Conservation (phyloP, 768 basidiomycete genomes). For the Rhodotorula toruloides region DNA sequence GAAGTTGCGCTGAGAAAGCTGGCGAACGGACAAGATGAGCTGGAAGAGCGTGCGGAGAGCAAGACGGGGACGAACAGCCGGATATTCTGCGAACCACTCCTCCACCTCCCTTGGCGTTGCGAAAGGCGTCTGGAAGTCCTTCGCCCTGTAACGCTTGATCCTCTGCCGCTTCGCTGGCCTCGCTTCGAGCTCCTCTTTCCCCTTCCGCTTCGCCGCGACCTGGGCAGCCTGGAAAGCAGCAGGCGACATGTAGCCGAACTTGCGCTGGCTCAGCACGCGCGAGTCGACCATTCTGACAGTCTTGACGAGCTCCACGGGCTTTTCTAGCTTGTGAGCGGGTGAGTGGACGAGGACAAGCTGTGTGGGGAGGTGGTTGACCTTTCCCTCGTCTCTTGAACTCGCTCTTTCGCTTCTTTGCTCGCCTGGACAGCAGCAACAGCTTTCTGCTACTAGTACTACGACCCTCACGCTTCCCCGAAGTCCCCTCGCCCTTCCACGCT, state of each 20-base stretch:
- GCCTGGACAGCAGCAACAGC: too few relatives aligned
- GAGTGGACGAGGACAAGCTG: too few relatives aligned
- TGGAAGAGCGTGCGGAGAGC: background rate
- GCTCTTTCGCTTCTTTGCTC: too few relatives aligned
- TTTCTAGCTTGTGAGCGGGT: too few relatives aligned
- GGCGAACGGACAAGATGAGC: background rate
- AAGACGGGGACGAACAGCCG: background rate
- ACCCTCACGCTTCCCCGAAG: too few relatives aligned
- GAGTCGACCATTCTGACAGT: background rate
- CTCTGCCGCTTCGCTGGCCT: background rate
- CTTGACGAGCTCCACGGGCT: background rate
- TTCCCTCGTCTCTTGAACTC: too few relatives aligned
- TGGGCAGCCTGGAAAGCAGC: background rate
- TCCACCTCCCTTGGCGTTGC: background rate
- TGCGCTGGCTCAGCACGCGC: background rate
- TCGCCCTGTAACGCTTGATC: background rate
- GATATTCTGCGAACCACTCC: background rate
- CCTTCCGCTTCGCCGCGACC: too few relatives aligned
- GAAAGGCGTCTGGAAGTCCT: background rate
- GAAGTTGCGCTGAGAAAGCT: conserved; percentile 32
- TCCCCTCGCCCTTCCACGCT: too few relatives aligned
- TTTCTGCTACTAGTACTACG: too few relatives aligned
- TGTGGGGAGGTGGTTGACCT: too few relatives aligned
- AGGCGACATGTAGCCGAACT: background rate
- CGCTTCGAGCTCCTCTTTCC: too few relatives aligned